A percentile compares a stretch with the other conserved stretches of the same genome.
Evolutionary conservation across 257 asterid species (phyloP).

Genomic region (Coffea eugenioides): DNA sequence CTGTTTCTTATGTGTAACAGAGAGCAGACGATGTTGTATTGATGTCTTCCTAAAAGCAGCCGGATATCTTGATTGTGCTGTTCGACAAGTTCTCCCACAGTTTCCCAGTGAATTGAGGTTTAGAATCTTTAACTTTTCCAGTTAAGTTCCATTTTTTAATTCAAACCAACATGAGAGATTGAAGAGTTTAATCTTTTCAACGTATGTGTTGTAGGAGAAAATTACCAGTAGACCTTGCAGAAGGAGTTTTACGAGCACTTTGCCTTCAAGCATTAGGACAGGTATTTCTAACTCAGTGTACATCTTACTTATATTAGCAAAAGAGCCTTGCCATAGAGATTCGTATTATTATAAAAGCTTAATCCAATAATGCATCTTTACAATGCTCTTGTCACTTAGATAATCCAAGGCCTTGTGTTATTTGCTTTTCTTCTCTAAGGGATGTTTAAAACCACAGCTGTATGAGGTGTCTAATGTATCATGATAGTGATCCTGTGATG

Average conservation of each 20-base stretch:
- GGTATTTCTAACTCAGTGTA: conserved; percentile 44
- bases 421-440: not conserved
- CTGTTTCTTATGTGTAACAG: conserved; percentile 40
- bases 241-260: conserved; percentile 91
- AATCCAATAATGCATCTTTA: not conserved
- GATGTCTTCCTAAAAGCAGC: conserved; percentile 93
- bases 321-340: not conserved
- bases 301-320: conserved; percentile 10
- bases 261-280: conserved; percentile 97
- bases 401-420: not conserved
- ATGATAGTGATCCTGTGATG: not conserved
- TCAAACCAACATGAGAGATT: conserved; percentile 10
- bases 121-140: conserved; percentile 3
- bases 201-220: conserved; percentile 55
- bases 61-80: conserved; percentile 96
- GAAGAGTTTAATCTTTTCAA: conserved; percentile 24
- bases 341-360: not conserved
- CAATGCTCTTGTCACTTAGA: not conserved
- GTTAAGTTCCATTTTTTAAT: conserved; percentile 17
- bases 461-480: not conserved
- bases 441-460: not conserved
- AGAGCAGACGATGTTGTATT: conserved; percentile 81
- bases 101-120: conserved; percentile 81
- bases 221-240: conserved; percentile 95
- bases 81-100: conserved; percentile 86